phyloP scores from a whole-genome alignment of 441 rosid species.

The Brassica balearica region DNA sequence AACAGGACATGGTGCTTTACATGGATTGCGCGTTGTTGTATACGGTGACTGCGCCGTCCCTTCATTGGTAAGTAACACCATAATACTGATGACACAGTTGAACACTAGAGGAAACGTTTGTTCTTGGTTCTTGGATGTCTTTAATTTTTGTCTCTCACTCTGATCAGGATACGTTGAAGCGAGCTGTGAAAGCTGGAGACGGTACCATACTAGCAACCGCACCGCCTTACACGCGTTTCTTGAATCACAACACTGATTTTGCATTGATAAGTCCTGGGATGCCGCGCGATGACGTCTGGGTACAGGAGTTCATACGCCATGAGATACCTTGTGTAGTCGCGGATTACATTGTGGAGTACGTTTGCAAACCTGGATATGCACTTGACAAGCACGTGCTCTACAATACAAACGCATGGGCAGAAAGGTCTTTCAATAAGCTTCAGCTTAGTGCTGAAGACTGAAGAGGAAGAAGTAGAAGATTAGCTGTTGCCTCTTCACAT shows the following conservation, averaged over 20 bases:
- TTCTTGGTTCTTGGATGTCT: neutral
- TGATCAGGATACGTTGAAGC: slow-evolving; percentile 90
- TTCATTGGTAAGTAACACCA: slow-evolving; percentile 68
- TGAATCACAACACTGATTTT: slow-evolving; percentile 73
- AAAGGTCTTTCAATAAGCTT: slow-evolving; percentile 62
- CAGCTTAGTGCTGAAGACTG: slow-evolving; percentile 21
- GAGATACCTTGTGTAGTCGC: slow-evolving; percentile 87
- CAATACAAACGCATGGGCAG: slow-evolving; percentile 79
- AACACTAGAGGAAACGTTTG: neutral
- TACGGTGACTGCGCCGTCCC: slow-evolving; percentile 95
- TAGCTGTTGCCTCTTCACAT: too few relatives aligned
- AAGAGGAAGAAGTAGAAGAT: neutral
- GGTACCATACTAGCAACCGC: slow-evolving; percentile 93
- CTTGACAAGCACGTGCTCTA: slow-evolving; percentile 85
- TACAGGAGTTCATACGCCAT: slow-evolving; percentile 85
- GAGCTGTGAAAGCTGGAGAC: slow-evolving; percentile 93
- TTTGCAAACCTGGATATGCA: slow-evolving; percentile 89
- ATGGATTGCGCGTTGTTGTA: slow-evolving; percentile 74
- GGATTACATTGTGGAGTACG: slow-evolving; percentile 95
- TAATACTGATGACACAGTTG: neutral
- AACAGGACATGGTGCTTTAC: slow-evolving; percentile 95
- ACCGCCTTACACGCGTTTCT: slow-evolving; percentile 88
- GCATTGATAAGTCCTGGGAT: slow-evolving; percentile 84
- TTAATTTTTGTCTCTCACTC: neutral
- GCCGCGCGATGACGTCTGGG: slow-evolving; percentile 74